A percentile compares a stretch with the other conserved stretches of the same genome.
phyloP scores from a whole-genome alignment of 495 filamentous ascomycete genomes.

The Tuber microsphaerosporum region DNA sequence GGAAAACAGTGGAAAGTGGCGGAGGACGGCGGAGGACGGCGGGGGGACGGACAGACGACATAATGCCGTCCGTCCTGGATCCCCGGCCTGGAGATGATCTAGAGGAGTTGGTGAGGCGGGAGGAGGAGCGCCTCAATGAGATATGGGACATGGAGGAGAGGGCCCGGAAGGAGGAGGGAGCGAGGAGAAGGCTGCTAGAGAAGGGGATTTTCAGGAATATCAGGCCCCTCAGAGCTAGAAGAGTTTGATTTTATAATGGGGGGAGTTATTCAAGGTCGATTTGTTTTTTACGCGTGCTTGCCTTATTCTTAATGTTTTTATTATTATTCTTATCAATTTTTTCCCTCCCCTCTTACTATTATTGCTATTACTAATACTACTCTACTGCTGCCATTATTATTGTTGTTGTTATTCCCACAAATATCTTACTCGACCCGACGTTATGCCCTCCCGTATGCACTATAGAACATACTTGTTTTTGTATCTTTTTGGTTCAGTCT shows the following conservation, averaged over 20 bases:
- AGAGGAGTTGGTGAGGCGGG: background rate
- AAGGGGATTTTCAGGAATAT: no score
- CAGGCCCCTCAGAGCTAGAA: background rate
- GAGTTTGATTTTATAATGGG: background rate
- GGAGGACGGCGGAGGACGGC: no score
- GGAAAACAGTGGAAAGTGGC: no score
- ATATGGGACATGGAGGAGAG: no score
- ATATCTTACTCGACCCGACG: background rate
- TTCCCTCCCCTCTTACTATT: background rate
- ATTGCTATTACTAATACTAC: background rate
- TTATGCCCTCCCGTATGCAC: background rate
- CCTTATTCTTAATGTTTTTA: background rate
- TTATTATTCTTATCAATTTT: background rate
- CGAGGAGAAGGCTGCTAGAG: no score
- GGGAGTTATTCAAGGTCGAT: background rate
- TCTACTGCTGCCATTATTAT: background rate
- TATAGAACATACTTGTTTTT: background rate
- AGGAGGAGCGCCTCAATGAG: background rate
- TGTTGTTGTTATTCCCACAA: background rate
- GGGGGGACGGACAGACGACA: no score
- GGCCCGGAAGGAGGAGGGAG: no score
- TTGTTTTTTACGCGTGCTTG: background rate
- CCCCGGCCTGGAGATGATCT: background rate
- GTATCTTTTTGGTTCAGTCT: background rate
- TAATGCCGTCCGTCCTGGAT: no score